A percentile compares a stretch with the other conserved stretches of the same genome.
These are phyloP conservation scores for Hypoxylon lenormandii DNA, from an alignment of 495 filamentous ascomycete species.

Conservation along the genomic window DNA sequence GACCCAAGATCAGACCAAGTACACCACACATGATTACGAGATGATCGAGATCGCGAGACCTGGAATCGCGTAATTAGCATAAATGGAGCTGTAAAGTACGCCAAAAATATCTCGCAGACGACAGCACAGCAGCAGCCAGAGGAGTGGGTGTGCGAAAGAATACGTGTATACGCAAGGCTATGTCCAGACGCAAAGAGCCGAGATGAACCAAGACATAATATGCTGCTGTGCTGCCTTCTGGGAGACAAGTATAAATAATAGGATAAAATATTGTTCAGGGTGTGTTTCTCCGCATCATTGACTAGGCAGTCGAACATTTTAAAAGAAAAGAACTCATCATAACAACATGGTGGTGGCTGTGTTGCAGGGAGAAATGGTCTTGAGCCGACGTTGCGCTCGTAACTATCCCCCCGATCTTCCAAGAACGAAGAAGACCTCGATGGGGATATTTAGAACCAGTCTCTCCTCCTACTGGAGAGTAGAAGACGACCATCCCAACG, in stretches of 20 bases:
- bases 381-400: conserved; percentile 6
- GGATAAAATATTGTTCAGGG: conserved; percentile 44
- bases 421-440: conserved; percentile 8
- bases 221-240: conserved; percentile 18
- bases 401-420: conserved; percentile 1
- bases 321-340: conserved; percentile 48
- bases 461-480: conserved; percentile 16
- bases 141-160: background rate
- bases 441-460: conserved; percentile 12
- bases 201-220: background rate
- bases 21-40: conserved; percentile 41
- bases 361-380: conserved; percentile 15
- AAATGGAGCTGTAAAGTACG: background rate
- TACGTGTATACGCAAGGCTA: background rate
- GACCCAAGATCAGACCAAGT: conserved; percentile 40
- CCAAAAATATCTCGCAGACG: conserved; percentile 8
- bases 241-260: conserved; percentile 6
- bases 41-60: background rate
- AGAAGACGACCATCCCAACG: conserved; percentile 12
- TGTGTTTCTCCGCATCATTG: conserved; percentile 48
- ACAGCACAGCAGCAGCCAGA: conserved; percentile 25
- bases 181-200: background rate
- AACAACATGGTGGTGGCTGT: conserved; percentile 23
- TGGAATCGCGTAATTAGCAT: conserved; percentile 20
- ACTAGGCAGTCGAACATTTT: conserved; percentile 54